Percentiles rank a stretch among this genome's conserved stretches.
phyloP scores from a whole-genome alignment of 2,329 filamentous ascomycete genomes.

The Coniochaeta sp. region DNA sequence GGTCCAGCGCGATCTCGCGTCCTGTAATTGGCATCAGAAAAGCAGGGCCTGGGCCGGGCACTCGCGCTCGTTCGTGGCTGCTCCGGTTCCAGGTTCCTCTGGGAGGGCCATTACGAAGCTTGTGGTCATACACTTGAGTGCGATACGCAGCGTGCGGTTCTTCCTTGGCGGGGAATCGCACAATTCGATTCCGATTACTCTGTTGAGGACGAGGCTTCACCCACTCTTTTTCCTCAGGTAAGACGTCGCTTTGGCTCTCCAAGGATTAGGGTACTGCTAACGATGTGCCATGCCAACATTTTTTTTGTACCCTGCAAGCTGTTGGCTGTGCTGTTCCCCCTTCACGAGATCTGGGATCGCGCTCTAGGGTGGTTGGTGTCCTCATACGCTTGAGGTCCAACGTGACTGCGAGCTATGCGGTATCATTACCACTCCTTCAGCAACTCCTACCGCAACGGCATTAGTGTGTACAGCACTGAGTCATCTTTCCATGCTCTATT shows the following conservation, averaged over 20 bases:
- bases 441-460: background rate
- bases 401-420: too few species aligned
- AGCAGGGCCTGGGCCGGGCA: constrained; percentile 17
- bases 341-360: too few species aligned
- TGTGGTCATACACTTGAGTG: constrained; percentile 22
- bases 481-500: constrained; percentile 1
- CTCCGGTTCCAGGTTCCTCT: constrained; percentile 13
- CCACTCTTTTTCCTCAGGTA: constrained; percentile 16
- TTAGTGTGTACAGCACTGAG: constrained; percentile 3
- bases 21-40: constrained; percentile 26
- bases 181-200: constrained; percentile 25
- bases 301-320: background rate
- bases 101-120: constrained; percentile 20
- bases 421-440: background rate
- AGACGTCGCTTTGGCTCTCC: constrained; percentile 3
- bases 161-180: constrained; percentile 8
- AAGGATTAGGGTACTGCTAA: constrained; percentile 20
- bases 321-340: background rate
- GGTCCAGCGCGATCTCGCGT: constrained; percentile 19
- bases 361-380: too few species aligned
- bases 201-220: constrained; percentile 23
- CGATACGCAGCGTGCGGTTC: constrained; percentile 22
- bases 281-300: background rate
- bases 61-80: background rate
- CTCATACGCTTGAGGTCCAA: too few species aligned